phyloP scores from a whole-genome alignment of 2,329 filamentous ascomycete species.

The Penicillium sp. region DNA sequence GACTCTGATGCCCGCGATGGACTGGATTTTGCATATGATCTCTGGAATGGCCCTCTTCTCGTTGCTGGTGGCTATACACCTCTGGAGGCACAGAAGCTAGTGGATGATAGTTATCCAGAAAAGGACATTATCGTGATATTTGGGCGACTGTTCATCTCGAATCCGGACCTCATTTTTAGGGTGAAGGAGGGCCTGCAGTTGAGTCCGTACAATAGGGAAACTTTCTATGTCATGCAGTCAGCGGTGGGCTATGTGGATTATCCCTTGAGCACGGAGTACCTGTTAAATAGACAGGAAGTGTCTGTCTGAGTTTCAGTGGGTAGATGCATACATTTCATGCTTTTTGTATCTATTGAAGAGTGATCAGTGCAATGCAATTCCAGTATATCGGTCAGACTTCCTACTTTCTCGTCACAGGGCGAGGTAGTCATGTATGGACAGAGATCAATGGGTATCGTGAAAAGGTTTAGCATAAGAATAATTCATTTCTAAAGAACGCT shows the following conservation, averaged over 20 bases:
- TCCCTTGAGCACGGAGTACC: slow-evolving; percentile 30
- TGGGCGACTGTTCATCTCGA: slow-evolving; percentile 38
- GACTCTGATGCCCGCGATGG: slow-evolving; percentile 25
- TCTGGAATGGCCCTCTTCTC: slow-evolving; percentile 56
- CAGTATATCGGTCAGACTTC: too few species aligned
- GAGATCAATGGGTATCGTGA: not conserved
- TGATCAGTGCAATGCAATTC: not conserved
- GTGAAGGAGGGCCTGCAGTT: slow-evolving; percentile 28
- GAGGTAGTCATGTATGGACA: not conserved
- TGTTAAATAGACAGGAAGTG: not conserved
- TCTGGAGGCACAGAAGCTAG: slow-evolving; percentile 42
- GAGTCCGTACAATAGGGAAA: slow-evolving; percentile 25
- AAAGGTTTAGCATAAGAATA: not conserved
- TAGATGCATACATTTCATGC: not conserved
- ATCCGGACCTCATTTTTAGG: slow-evolving; percentile 35
- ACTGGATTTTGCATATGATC: slow-evolving; percentile 50
- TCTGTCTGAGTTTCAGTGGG: not conserved
- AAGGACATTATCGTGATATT: slow-evolving; percentile 42
- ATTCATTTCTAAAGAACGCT: slow-evolving; percentile 30
- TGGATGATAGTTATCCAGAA: slow-evolving; percentile 35
- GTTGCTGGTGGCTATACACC: slow-evolving; percentile 54
- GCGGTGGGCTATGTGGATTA: slow-evolving; percentile 38
- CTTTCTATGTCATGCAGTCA: slow-evolving; percentile 26
- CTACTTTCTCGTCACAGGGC: too few species aligned
- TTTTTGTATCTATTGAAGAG: not conserved